Conservation (phyloP, 2,329 filamentous ascomycete genomes). For the Cladosporium sphaerospermum region DNA sequence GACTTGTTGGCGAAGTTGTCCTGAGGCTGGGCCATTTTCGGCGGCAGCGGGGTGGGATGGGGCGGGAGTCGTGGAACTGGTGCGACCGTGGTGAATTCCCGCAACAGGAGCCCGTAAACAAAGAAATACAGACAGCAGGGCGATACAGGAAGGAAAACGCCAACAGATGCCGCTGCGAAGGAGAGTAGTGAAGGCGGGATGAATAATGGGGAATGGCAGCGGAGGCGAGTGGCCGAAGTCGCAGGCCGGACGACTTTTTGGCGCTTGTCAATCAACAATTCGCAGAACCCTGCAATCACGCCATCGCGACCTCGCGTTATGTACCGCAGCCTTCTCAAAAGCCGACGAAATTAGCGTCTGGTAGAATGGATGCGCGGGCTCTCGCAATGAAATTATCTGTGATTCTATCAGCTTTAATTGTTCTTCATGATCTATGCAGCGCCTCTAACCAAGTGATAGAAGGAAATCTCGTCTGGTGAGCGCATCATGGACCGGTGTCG, state of each 20-base stretch:
- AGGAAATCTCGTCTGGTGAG: too few species aligned
- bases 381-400: too few species aligned
- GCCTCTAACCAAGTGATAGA: too few species aligned
- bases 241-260: neutral
- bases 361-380: too few species aligned
- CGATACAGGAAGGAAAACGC: neutral
- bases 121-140: neutral
- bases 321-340: neutral
- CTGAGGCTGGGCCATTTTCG: slow-evolving; percentile 4
- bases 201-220: slow-evolving; percentile 2
- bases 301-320: neutral
- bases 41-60: neutral
- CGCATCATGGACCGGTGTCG: too few species aligned
- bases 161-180: neutral
- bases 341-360: too few species aligned
- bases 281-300: neutral
- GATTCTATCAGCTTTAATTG: too few species aligned
- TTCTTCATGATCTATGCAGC: too few species aligned
- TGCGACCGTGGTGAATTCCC: neutral
- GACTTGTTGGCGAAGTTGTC: slow-evolving; percentile 30
- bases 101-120: slow-evolving; percentile 8
- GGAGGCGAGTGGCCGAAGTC: slow-evolving; percentile 12
- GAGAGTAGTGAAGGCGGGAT: neutral
- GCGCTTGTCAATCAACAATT: slow-evolving; percentile 6
- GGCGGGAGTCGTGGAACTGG: neutral